Evolutionary conservation across 2,329 filamentous ascomycete species (phyloP), one percentile per base, ranked within the genome.

Genomic region (Raffaelea albimanens): DNA sequence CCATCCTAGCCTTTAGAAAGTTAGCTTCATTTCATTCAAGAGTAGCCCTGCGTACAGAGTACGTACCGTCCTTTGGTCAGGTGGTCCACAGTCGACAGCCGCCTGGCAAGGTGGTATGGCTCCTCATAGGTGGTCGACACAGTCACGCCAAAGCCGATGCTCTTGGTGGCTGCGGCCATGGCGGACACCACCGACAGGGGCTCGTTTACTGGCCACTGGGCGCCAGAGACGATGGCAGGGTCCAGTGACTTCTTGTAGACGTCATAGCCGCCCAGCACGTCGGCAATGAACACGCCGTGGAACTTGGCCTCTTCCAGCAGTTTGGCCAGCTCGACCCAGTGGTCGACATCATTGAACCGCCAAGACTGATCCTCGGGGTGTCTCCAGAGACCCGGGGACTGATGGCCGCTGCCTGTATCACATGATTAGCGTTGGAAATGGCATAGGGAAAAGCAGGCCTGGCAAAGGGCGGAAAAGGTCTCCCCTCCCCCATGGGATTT

Each of bases 161-260:
- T 51, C 38, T 51, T 49, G 13, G 54, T 56, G 1, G 47, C 54
- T 1, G 54, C 50, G 2, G 54, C 54, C 54, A 56, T 56, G 22
- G 52, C 52, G 11, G 50, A 49, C 16, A 56, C 40, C 5, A 80
- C 71, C 3, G 72, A 69, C 2, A 85, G 57, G 0, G 82, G 82
- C 58, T 86, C 82, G 50, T 83, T 84, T n/a, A 85, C 78, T 0
- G 82, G 82, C 73, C 79, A 85, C 60, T 86, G 82, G 0, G 81
- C 78, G 1, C 79, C 82, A 0, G 78, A 76, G 1, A 70, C 60
- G 43, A 83, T 73, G 0, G 80, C 77, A 0, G 81, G 74, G 3
- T 74, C 71, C 4, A 67, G 62, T 1, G 76, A 76, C 0, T 79
- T 74, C 50, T 78, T 78, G 62, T 84, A 86, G 4, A 85, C 80